Percentiles rank a stretch among this genome's conserved stretches.
These are phyloP conservation scores for Verticillium nubilum DNA, from an alignment of 2,329 filamentous ascomycete genomes.

Conservation along the genomic window DNA sequence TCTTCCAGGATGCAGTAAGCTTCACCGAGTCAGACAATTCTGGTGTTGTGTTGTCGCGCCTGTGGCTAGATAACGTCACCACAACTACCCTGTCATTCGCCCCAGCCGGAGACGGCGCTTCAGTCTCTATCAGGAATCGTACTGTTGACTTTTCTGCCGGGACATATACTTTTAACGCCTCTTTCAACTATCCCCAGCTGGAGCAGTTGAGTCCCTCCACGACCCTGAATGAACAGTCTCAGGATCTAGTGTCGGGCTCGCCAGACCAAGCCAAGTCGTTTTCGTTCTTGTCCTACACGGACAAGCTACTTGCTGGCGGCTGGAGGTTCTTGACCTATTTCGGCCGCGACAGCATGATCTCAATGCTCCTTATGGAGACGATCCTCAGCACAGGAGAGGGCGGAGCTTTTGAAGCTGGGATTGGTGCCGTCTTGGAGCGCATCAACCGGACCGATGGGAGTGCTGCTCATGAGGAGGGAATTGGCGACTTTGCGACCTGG, in stretches of 20 bases:
- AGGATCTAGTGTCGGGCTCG: constrained; percentile 36
- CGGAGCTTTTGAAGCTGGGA: constrained; percentile 55
- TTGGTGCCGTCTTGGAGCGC: constrained; percentile 54
- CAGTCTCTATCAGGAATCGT: constrained; percentile 31
- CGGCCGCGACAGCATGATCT: constrained; percentile 60
- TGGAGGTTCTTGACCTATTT: constrained; percentile 66
- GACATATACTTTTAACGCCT: constrained; percentile 51
- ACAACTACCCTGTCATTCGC: constrained; percentile 46
- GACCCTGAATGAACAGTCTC: constrained; percentile 43
- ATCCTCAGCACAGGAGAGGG: constrained; percentile 50
- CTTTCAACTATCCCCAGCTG: constrained; percentile 58
- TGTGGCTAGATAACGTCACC: constrained; percentile 59
- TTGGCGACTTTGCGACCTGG: constrained; percentile 60
- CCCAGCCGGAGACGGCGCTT: constrained; percentile 20
- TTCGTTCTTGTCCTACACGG: constrained; percentile 57
- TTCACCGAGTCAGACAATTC: constrained; percentile 31
- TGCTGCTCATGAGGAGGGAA: constrained; percentile 60
- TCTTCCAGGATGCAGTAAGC: constrained; percentile 49
- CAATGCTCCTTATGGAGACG: constrained; percentile 50
- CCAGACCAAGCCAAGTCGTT: constrained; percentile 45
- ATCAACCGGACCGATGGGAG: constrained; percentile 55
- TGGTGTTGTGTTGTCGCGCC: constrained; percentile 41
- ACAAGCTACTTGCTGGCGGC: constrained; percentile 58
- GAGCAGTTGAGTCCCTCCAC: constrained; percentile 42
- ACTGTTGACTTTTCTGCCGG: constrained; percentile 45